Evolutionary conservation across 306 rosid species (phyloP).

Genomic region (Cucumis hystrix): DNA sequence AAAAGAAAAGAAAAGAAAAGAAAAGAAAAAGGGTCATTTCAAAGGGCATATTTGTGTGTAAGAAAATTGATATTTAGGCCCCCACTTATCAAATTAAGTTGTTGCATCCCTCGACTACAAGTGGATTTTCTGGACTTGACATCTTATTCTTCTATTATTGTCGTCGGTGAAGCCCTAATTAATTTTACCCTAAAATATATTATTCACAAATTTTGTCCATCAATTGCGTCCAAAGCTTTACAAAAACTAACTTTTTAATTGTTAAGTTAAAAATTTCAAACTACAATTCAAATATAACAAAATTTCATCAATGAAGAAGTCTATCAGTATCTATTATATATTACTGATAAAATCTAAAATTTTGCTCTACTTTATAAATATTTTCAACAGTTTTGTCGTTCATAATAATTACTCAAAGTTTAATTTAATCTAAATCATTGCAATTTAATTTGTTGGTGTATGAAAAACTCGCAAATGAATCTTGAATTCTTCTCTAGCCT

Average conservation of each 20-base stretch:
- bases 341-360: too few species aligned
- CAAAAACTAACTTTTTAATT: background rate
- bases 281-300: too few species aligned
- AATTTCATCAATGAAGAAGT: background rate
- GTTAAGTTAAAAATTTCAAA: too few species aligned
- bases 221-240: background rate
- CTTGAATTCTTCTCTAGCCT: too few species aligned
- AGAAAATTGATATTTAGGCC: background rate
- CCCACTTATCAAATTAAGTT: background rate
- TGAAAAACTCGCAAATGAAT: too few species aligned
- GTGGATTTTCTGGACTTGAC: background rate
- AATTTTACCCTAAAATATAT: background rate
- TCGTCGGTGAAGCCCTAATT: background rate
- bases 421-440: too few species aligned
- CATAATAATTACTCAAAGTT: too few species aligned
- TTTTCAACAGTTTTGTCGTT: too few species aligned
- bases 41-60: background rate
- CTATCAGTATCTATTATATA: too few species aligned
- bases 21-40: background rate
- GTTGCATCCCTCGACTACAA: background rate
- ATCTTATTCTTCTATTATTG: background rate
- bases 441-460: too few species aligned
- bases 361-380: too few species aligned
- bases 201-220: background rate
- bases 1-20: too few species aligned